Evolutionary conservation across 495 filamentous ascomycete species (phyloP), one percentile per base, ranked within the genome.

Genomic region (Thermothielavioides terrestris): DNA sequence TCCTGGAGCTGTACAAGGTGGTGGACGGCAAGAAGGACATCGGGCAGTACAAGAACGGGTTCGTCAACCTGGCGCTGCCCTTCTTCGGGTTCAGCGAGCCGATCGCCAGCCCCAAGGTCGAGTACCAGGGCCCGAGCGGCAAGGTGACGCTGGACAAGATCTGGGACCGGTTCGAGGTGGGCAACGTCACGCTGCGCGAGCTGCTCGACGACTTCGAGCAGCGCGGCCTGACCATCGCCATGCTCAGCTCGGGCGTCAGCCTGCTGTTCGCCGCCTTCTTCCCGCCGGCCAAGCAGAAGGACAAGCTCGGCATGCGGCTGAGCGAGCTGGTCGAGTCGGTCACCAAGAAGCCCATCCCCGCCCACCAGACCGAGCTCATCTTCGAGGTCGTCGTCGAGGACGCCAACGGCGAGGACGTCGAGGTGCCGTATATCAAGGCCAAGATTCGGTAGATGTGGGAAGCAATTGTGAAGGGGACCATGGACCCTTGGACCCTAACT

Each of bases 71-170:
- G 49, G 94, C 94, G 6, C 77, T 99, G 40, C 92, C 92, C 7
- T 96, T 97, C 77, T 89, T 97, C 53, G 91, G 90, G 17, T 99
- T 97, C 78, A 94, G 88, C 66, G 92, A 99, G 68, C 92, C 92
- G 10, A 88, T 99, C 57, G 78, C 80, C 17, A 94, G 87, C 55
- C 88, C 88, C 17, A 96, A 97, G 74, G 88, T 88, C 56, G 87
- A 79, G 60, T 99, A 97, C 68, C 61, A 72, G 59, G 81, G 89
- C 45, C 68, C 80, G 32, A 74, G 83, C 26, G 83, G 81, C 56
- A 88, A 94, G 66, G 83, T 94, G 31, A 78, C 76, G 28, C 83
- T 97, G 56, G 94, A 99, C 69, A 94, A 89, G 70, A 80, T 99
- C 30, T 99, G 94, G 94, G 94, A 96, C 69, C 85, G 94, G 15